These are phyloP conservation scores for Phytophthora pini DNA, from an alignment of 352 stramenopile species.

Conservation along the genomic window DNA sequence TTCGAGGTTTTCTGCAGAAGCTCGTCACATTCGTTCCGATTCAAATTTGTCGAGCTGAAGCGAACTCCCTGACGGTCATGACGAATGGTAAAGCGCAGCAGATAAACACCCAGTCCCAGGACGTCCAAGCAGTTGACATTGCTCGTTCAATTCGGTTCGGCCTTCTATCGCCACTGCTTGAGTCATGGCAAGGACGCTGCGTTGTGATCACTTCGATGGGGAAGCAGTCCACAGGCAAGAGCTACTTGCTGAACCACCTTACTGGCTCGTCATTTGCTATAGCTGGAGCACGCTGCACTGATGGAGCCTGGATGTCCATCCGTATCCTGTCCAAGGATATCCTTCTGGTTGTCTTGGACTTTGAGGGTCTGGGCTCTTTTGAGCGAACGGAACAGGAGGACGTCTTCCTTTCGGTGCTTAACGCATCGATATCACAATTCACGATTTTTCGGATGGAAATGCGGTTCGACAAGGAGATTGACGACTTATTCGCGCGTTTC, in stretches of 20 bases:
- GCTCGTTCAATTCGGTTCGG: constrained; percentile 55
- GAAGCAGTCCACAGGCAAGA: constrained; percentile 85
- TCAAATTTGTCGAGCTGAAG: constrained; percentile 76
- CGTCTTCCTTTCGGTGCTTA: constrained; percentile 76
- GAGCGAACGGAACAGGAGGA: constrained; percentile 79
- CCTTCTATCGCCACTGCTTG: constrained; percentile 42
- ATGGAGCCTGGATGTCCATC: constrained; percentile 54
- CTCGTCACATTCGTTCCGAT: constrained; percentile 77
- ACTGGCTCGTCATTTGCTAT: constrained; percentile 78
- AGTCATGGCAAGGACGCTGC: constrained; percentile 45
- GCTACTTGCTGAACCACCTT: constrained; percentile 83
- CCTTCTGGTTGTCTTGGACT: constrained; percentile 79
- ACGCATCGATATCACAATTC: constrained; percentile 74
- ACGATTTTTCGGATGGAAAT: constrained; percentile 83
- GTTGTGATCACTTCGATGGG: constrained; percentile 56
- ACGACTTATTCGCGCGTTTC: constrained; percentile 69
- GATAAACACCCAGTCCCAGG: constrained; percentile 22
- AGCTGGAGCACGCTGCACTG: constrained; percentile 48
- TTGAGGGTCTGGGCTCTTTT: constrained; percentile 80
- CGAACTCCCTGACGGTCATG: constrained; percentile 68
- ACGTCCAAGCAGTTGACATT: constrained; percentile 53
- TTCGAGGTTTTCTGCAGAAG: constrained; percentile 30
- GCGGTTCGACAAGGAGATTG: constrained; percentile 83
- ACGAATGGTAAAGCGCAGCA: constrained; percentile 43
- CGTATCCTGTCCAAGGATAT: constrained; percentile 41